Percentiles rank a stretch among this genome's conserved stretches.
phyloP scores from a whole-genome alignment of 1,139 yeast genomes.

The Suhomyces ambrosiae region DNA sequence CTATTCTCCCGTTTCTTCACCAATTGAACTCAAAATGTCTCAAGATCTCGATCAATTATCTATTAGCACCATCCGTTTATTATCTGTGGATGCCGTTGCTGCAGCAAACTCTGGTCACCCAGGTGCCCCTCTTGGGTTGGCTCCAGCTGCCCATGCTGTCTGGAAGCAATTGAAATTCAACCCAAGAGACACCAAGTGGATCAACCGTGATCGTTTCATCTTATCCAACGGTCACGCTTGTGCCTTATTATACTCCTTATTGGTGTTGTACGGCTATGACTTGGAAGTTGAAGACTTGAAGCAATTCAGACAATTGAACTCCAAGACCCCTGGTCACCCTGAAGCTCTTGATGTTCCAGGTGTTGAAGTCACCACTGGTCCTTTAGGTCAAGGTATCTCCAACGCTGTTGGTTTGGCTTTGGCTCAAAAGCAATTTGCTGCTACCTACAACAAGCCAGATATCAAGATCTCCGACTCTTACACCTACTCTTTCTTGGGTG shows the following conservation, averaged over 20 bases:
- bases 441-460: constrained; percentile 90
- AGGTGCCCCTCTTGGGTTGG: constrained; percentile 98
- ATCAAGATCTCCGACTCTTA: constrained; percentile 69
- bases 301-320: constrained; percentile 85
- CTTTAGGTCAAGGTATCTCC: constrained; percentile 97
- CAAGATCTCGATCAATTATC: constrained; percentile 67
- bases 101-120: constrained; percentile 98
- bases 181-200: constrained; percentile 91
- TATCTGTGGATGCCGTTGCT: constrained; percentile 86
- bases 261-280: constrained; percentile 85
- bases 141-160: constrained; percentile 70
- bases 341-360: constrained; percentile 80
- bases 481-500: constrained; percentile 88
- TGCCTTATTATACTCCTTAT: constrained; percentile 82
- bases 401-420: constrained; percentile 97
- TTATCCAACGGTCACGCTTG: constrained; percentile 97
- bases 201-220: constrained; percentile 93
- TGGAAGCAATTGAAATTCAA: constrained; percentile 84
- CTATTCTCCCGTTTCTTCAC: not conserved
- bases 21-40: constrained; percentile 24
- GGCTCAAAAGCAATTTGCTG: constrained; percentile 91
- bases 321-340: constrained; percentile 98
- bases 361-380: constrained; percentile 98
- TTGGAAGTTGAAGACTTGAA: constrained; percentile 84
- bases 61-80: constrained; percentile 84